Evolutionary conservation across 1,284 basidiomycete genomes (phyloP), one percentile per base, ranked within the genome.

Genomic region (Apiotrichum veenhuisii): DNA sequence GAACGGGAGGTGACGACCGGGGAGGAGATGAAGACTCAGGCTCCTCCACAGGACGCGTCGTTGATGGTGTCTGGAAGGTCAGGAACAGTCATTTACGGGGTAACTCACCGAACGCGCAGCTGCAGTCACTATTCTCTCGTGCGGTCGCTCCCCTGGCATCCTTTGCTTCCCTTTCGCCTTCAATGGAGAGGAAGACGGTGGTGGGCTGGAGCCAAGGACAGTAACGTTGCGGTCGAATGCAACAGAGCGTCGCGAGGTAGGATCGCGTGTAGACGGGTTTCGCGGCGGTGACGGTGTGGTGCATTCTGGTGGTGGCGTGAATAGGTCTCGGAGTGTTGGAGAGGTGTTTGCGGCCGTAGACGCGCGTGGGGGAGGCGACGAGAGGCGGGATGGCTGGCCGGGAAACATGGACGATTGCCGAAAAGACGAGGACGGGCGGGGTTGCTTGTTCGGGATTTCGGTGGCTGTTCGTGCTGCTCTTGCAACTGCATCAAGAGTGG

Each of bases 101-200:
- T 37, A 15, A n/a, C 36, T 37, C 17, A 18, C 17, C 36, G 11
- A 10, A 4, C 4, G 4, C 8, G 5, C 15, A 8, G 36, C 15
- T 15, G 36, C 14, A 10, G 17, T 37, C 36, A 15, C 7, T 14
- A 17, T 10, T 23, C 37, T 33, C 42, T 52, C 50, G 18, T 40
- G 14, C 14, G 61, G 58, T 10, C 61, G 40, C 37, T 67, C 65
- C 17, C 62, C 62, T 2, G 22, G 36, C 63, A 66, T 64, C 12
- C 67, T 59, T 18, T 55, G 43, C 43, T 66, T 67, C 36, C 62
- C 62, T 33, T 64, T 69, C 9, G 25, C 33, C 18, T 3, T n/a
- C 17, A 42, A 23, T 17, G 17, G 40, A 38, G 50, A 22, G 20
- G 34, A 14, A 37, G 36, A 17, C 36, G 36, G 36, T 14, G 36